phyloP scores from a whole-genome alignment of 306 rosid genomes.

The Luffa acutangula region DNA sequence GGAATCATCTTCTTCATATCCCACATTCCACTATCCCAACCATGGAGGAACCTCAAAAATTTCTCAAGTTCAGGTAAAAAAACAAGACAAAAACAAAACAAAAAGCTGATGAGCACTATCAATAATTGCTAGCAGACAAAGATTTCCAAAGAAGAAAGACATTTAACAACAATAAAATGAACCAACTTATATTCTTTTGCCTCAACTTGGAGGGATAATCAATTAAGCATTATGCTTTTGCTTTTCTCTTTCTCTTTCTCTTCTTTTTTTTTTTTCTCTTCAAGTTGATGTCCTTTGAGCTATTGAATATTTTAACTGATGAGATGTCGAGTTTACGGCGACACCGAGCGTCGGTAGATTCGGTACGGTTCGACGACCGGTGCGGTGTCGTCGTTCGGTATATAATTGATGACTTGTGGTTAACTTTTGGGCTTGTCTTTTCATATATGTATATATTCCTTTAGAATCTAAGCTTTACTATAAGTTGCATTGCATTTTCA shows the following conservation, averaged over 20 bases:
- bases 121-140: background rate
- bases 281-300: constrained; percentile 9
- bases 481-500: background rate
- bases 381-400: background rate
- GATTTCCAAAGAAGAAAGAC: background rate
- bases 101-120: background rate
- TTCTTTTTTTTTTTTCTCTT: constrained; percentile 4
- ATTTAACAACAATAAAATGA: background rate
- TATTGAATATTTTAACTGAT: background rate
- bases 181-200: constrained; percentile 5
- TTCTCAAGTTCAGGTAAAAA: background rate
- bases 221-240: constrained; percentile 7
- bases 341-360: background rate
- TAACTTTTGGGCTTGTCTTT: background rate
- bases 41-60: constrained; percentile 18
- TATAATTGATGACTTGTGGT: background rate
- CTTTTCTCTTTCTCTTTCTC: background rate
- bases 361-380: background rate
- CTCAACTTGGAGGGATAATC: constrained; percentile 3
- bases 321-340: background rate
- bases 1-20: constrained; percentile 36
- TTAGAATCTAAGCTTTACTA: background rate
- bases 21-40: constrained; percentile 33
- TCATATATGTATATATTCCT: background rate
- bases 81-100: no score